Evolutionary conservation across 345 rosid species (phyloP).

Genomic region (Sisymbrium altissimum): DNA sequence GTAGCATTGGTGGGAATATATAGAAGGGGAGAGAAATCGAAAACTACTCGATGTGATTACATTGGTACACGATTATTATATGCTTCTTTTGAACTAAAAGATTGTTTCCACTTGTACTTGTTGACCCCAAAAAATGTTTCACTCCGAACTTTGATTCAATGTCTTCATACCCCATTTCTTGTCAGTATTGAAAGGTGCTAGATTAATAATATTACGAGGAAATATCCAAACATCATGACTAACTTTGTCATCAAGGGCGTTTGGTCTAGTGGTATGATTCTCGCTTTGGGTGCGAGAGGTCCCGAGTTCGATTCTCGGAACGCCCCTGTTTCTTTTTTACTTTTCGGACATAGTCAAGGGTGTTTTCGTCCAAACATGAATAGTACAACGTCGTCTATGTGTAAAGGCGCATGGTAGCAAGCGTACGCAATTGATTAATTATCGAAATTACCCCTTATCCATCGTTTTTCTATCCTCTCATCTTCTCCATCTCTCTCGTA

Average conservation of each 20-base stretch:
- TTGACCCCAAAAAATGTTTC: background rate
- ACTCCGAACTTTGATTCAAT: background rate
- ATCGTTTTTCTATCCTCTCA: slow-evolving; percentile 12
- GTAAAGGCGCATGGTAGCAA: background rate
- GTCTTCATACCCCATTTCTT: background rate
- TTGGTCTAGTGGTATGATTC: slow-evolving; percentile 84
- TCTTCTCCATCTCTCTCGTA: background rate
- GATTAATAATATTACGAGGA: background rate
- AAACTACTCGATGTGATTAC: slow-evolving; percentile 28
- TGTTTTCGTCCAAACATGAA: background rate
- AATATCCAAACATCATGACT: background rate
- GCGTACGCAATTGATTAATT: background rate
- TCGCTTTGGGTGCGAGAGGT: slow-evolving; percentile 56
- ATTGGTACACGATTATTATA: slow-evolving; percentile 26
- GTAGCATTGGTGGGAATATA: slow-evolving; percentile 36
- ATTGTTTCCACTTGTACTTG: slow-evolving; percentile 10
- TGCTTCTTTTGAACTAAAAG: slow-evolving; percentile 16
- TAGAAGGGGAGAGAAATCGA: slow-evolving; percentile 9
- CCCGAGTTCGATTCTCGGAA: slow-evolving; percentile 37
- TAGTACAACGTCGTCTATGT: background rate
- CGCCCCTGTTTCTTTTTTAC: background rate
- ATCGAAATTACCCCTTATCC: slow-evolving; percentile 33
- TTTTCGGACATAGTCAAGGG: background rate
- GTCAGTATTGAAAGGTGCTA: background rate
- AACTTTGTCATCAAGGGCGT: slow-evolving; percentile 37